These are phyloP conservation scores for Schwanniomyces polymorphus DNA, from an alignment of 805 yeast genomes.

Conservation along the genomic window DNA sequence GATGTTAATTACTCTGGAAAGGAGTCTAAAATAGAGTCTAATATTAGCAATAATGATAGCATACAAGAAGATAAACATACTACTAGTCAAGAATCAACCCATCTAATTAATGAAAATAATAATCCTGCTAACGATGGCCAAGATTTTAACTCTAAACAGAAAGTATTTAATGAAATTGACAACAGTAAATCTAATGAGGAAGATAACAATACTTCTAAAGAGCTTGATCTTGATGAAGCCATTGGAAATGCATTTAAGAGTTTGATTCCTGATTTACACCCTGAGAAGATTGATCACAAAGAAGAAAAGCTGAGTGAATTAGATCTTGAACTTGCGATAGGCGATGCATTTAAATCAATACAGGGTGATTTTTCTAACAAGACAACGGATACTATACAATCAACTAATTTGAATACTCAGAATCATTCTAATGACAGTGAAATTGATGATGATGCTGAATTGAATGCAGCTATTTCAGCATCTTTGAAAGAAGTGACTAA, in stretches of 20 bases:
- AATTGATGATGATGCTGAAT: constrained; percentile 2
- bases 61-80: neutral
- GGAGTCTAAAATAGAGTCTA: neutral
- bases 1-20: neutral
- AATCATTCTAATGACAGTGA: neutral
- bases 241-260: constrained; percentile 18
- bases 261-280: neutral
- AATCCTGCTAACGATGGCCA: neutral
- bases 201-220: constrained; percentile 3
- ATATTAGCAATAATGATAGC: neutral
- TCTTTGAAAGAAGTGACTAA: constrained; percentile 16
- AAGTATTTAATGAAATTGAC: neutral
- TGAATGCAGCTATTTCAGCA: constrained; percentile 11
- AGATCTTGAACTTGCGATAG: constrained; percentile 36
- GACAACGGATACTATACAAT: neutral
- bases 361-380: neutral
- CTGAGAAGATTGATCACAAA: neutral
- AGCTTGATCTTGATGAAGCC: constrained; percentile 12
- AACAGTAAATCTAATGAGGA: neutral
- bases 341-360: constrained; percentile 34
- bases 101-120: neutral
- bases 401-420: too few species aligned
- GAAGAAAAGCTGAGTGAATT: constrained; percentile 15
- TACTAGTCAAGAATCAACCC: neutral
- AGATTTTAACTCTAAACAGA: neutral